A percentile compares a stretch with the other conserved stretches of the same genome.
Evolutionary conservation across 805 yeast genomes (phyloP).

Genomic region (Groenewaldozyma tartarivorans): DNA sequence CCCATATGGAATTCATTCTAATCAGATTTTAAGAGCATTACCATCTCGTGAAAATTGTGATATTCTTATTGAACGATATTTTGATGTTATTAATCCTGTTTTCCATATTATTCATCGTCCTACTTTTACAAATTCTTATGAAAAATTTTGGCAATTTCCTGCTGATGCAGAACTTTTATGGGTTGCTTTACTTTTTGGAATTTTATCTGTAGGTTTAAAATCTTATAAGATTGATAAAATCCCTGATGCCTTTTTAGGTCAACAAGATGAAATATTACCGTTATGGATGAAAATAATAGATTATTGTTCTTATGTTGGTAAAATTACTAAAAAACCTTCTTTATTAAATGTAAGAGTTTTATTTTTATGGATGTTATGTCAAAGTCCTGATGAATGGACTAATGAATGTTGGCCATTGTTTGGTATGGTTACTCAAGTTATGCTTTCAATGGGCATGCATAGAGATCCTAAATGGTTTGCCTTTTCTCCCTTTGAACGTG

Average conservation of each 20-base stretch:
- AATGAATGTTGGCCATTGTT: conserved; percentile 23
- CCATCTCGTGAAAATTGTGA: conserved; percentile 20
- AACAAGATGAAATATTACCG: conserved; percentile 16
- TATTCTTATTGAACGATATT: conserved; percentile 20
- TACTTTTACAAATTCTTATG: conserved; percentile 20
- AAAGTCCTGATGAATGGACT: conserved; percentile 17
- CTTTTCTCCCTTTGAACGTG: conserved; percentile 23
- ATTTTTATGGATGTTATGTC: conserved; percentile 23
- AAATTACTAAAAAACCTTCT: conserved; percentile 23
- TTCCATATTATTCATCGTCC: conserved; percentile 22
- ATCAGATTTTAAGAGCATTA: conserved; percentile 18
- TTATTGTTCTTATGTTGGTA: conserved; percentile 22
- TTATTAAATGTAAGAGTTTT: conserved; percentile 22
- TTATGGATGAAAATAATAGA: conserved; percentile 24
- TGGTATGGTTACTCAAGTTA: conserved; percentile 22
- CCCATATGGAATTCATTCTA: not conserved
- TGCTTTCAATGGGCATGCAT: conserved; percentile 29
- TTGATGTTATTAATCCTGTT: conserved; percentile 21
- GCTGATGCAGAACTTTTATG: conserved; percentile 21
- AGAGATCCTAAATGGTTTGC: conserved; percentile 27
- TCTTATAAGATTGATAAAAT: conserved; percentile 17
- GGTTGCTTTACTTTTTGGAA: conserved; percentile 23
- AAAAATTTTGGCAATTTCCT: conserved; percentile 23
- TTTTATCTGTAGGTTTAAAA: conserved; percentile 21
- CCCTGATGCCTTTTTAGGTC: conserved; percentile 16